These are phyloP conservation scores for Penicillium canariense DNA, from an alignment of 495 filamentous ascomycete genomes.

Conservation along the genomic window DNA sequence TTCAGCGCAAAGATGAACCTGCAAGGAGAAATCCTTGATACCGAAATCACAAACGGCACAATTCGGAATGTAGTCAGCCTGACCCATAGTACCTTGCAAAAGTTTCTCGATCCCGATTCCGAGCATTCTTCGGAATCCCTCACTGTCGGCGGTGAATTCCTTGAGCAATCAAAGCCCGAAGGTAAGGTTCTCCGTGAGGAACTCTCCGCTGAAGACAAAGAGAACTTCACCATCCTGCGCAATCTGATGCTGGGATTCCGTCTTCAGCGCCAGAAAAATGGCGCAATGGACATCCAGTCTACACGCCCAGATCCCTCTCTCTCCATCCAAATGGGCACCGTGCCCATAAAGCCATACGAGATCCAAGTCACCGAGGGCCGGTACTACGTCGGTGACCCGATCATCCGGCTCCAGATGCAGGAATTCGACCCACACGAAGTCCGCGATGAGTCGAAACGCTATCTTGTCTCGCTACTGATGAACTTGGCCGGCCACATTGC, in stretches of 20 bases:
- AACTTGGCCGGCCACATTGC: constrained; percentile 70
- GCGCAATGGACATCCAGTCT: constrained; percentile 38
- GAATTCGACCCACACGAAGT: constrained; percentile 40
- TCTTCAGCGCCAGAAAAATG: constrained; percentile 35
- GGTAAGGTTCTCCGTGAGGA: constrained; percentile 17
- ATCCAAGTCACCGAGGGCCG: constrained; percentile 29
- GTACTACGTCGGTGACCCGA: constrained; percentile 52
- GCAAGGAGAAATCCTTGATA: constrained; percentile 66
- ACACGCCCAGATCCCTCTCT: constrained; percentile 23
- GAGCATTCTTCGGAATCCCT: constrained; percentile 12
- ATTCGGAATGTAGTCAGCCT: constrained; percentile 71
- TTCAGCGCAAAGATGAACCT: constrained; percentile 73
- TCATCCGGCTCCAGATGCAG: constrained; percentile 41
- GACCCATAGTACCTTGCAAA: constrained; percentile 58
- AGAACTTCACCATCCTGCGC: constrained; percentile 40
- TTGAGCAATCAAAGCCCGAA: constrained; percentile 3
- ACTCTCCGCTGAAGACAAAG: constrained; percentile 36
- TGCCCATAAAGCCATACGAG: constrained; percentile 26
- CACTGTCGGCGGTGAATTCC: constrained; percentile 42
- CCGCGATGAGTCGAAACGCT: constrained; percentile 33
- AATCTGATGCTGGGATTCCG: constrained; percentile 44
- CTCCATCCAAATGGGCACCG: constrained; percentile 29
- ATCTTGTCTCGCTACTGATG: constrained; percentile 68
- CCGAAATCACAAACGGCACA: constrained; percentile 66
- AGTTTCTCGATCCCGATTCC: constrained; percentile 42